Evolutionary conservation across 257 asterid species (phyloP), one percentile per base, ranked within the genome.

Genomic region (Nemophila menziesii): DNA sequence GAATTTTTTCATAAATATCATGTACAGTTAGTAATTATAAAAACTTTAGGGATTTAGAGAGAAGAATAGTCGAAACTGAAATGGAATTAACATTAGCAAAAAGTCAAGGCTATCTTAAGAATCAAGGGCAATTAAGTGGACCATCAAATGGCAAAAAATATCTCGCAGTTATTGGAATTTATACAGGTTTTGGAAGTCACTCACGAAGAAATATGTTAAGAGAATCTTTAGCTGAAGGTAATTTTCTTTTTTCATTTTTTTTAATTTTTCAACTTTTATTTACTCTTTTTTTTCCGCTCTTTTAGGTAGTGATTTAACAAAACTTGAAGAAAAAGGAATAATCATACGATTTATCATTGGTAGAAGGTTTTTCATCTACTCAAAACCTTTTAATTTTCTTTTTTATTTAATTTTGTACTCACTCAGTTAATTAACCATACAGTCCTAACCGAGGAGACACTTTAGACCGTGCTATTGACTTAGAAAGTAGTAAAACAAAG

Each of bases 371-470:
- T 34, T 48, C 42, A 29, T 29, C 12, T 13, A 29, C 36, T 42
- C 65, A 9, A 49, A 8, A 50, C 20, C 62, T 56, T 23, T 20
- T 16, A 19, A 40, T 43, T 55, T 19, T n/a, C n/a, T n/a, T n/a
- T n/a, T n/a, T n/a, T n/a, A n/a, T n/a, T n/a, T n/a, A n/a, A n/a
- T n/a, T n/a, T n/a, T n/a, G n/a, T n/a, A n/a, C n/a, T n/a, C n/a
- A n/a, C n/a, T n/a, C n/a, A n/a, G n/a, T n/a, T n/a, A n/a, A n/a
- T n/a, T n/a, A n/a, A n/a, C n/a, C n/a, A n/a, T n/a, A n/a, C n/a
- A 86, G 97, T 63, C 77, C 97, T 60, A 86, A 82, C 36, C 79
- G 87, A 14, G 97, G 97, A 53, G 97, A 86, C 68, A 82, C n/a
- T 80, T 74, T 86, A 84, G 97, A 86, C 68, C 93, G 84, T 61